Evolutionary conservation across 176 grass and related monocot genomes (phyloP), one percentile per base, ranked within the genome.

Genomic region (Guadua angustifolia): DNA sequence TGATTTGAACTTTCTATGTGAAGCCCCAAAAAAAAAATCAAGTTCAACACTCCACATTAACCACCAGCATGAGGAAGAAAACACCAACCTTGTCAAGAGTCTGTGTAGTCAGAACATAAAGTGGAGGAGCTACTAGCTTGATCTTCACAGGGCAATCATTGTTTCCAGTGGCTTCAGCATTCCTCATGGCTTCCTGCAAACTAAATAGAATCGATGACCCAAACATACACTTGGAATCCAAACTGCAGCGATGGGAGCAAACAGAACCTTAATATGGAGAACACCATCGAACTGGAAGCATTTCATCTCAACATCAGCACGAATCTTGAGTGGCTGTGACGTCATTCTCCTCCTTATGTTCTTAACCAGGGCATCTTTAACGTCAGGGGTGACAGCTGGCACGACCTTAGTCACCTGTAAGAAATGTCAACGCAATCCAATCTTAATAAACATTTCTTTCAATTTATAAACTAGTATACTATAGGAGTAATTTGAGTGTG

Each of bases 241-340:
- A 79, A 65, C 18, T 8, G 44, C 60, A 66, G 47, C 29, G 61
- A 38, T 79, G 9, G 45, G 14, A 72, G 66, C 58, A 88, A 66
- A 49, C 25, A 33, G 7, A 60, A 93, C 88, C 88, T 93, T 86
- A 53, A 90, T 93, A 57, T 93, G 91, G 55, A 93, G 91, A 61
- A 93, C 91, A 15, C 91, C 91, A 82, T 93, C 88, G 16, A 88
- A 90, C 77, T 93, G 91, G 75, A 87, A 93, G 59, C 88, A 90
- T 66, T 86, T 88, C 74, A 93, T 90, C 65, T 93, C 88, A 14
- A 93, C 79, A 71, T 90, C 88, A 78, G 80, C 85, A 69, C 88
- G 88, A 16, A 93, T 93, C 82, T 93, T 93, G 7, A 93, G 77
- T 21, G 88, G 88, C 38, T 90, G 91, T 25, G 85, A 88, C 7